Conservation (phyloP, 768 basidiomycete genomes). For the Boletellus ananiceps region DNA sequence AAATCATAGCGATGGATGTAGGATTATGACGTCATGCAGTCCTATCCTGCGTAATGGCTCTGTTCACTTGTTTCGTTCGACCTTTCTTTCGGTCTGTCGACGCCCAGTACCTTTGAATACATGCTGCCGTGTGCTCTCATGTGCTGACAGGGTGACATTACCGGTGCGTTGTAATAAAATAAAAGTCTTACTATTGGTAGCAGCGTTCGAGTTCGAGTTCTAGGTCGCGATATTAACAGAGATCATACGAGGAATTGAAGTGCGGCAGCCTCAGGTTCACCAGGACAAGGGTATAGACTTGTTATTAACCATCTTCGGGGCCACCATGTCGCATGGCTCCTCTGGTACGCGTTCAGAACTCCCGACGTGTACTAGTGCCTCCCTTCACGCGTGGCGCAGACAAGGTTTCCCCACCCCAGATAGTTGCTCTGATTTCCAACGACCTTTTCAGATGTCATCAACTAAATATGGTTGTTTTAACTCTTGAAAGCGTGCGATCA, state of each 20-base stretch:
- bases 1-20: background rate
- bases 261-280: background rate
- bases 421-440: no score
- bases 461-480: no score
- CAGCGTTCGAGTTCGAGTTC: background rate
- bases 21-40: constrained; percentile 6
- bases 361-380: constrained; percentile 1
- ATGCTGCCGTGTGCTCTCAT: background rate
- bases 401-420: no score
- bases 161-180: constrained; percentile 5
- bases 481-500: constrained; percentile 7
- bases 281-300: constrained; percentile 1
- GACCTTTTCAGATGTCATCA: no score
- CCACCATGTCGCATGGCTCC: background rate
- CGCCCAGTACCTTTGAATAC: background rate
- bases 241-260: background rate
- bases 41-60: background rate
- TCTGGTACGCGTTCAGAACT: constrained; percentile 4
- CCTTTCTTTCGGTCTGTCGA: background rate
- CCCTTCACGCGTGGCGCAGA: no score
- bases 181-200: background rate
- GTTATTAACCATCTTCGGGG: background rate
- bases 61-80: background rate
- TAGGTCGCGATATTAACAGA: constrained; percentile 16
- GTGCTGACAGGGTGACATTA: background rate